phyloP scores from a whole-genome alignment of 2,329 filamentous ascomycete genomes.

The Rutstroemia sp. region DNA sequence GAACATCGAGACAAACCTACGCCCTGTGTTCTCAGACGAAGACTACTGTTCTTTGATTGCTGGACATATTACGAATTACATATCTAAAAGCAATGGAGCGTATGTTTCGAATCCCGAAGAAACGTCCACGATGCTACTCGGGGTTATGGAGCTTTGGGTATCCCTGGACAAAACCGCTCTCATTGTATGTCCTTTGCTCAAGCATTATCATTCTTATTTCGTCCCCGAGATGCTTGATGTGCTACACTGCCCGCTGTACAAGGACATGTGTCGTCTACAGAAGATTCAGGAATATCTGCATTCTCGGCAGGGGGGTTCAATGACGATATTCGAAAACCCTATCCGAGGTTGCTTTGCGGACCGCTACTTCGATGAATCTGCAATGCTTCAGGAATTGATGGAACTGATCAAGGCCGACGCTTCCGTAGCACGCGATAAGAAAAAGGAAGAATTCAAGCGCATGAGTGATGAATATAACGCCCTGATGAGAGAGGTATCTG shows the following conservation, averaged over 20 bases:
- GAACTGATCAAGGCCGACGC: slow-evolving; percentile 32
- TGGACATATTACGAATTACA: slow-evolving; percentile 31
- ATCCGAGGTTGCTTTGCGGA: slow-evolving; percentile 29
- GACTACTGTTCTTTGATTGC: slow-evolving; percentile 19
- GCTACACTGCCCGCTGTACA: slow-evolving; percentile 40
- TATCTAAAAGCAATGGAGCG: slow-evolving; percentile 26
- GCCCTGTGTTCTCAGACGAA: no score
- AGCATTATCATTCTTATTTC: slow-evolving; percentile 45
- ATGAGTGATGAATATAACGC: slow-evolving; percentile 31
- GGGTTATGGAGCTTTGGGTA: slow-evolving; percentile 51
- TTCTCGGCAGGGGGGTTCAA: slow-evolving; percentile 28
- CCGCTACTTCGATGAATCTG: slow-evolving; percentile 21
- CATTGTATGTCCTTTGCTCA: slow-evolving; percentile 38
- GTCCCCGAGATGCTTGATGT: slow-evolving; percentile 42
- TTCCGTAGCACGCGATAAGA: slow-evolving; percentile 23
- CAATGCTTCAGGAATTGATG: not conserved
- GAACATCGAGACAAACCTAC: no score
- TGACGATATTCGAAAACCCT: slow-evolving; percentile 41
- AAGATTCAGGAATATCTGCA: slow-evolving; percentile 43
- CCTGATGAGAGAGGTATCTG: slow-evolving; percentile 30
- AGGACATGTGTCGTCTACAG: slow-evolving; percentile 44
- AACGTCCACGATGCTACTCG: slow-evolving; percentile 45
- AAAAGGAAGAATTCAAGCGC: slow-evolving; percentile 34
- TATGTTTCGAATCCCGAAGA: slow-evolving; percentile 41
- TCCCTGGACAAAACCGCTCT: slow-evolving; percentile 43